A percentile compares a stretch with the other conserved stretches of the same genome.
Evolutionary conservation across 2,329 filamentous ascomycete genomes (phyloP).

Genomic region (Scortechinia acanthostroma): DNA sequence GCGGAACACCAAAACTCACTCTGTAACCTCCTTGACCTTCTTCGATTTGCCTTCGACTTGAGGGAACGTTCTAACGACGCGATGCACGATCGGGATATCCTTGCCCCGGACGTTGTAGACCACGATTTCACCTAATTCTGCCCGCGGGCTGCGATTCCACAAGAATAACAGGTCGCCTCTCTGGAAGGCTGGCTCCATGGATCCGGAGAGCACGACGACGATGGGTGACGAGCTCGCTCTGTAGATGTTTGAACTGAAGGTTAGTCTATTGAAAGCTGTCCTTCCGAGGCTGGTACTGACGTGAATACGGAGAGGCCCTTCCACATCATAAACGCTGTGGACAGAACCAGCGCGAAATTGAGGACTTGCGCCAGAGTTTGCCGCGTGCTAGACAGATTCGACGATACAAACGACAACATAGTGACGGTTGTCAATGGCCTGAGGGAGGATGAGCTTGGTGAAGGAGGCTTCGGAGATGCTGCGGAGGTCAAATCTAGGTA

Average conservation of each 20-base stretch:
- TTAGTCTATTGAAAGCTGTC: constrained; percentile 59
- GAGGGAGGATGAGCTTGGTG: too few species aligned
- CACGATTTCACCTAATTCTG: constrained; percentile 66
- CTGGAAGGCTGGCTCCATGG: constrained; percentile 56
- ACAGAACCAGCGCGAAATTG: constrained; percentile 68
- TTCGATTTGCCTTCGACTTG: neutral
- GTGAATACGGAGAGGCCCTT: constrained; percentile 54
- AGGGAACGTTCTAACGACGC: constrained; percentile 44
- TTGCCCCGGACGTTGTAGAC: constrained; percentile 71
- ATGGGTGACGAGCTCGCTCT: constrained; percentile 44
- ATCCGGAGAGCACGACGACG: constrained; percentile 51
- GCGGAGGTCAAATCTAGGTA: too few species aligned
- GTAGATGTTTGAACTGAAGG: constrained; percentile 60
- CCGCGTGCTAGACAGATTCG: constrained; percentile 50
- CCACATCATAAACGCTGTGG: constrained; percentile 44
- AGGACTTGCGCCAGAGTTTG: constrained; percentile 61
- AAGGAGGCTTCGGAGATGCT: too few species aligned
- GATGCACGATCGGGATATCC: constrained; percentile 66
- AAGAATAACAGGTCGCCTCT: constrained; percentile 49
- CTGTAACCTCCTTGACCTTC: neutral
- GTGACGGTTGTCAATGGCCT: neutral
- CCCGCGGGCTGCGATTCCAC: constrained; percentile 49
- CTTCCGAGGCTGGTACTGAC: too few species aligned
- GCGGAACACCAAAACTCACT: too few species aligned
- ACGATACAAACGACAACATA: constrained; percentile 28